Conservation (phyloP, 805 yeast genomes). For the Metschnikowia noctiluminum region DNA sequence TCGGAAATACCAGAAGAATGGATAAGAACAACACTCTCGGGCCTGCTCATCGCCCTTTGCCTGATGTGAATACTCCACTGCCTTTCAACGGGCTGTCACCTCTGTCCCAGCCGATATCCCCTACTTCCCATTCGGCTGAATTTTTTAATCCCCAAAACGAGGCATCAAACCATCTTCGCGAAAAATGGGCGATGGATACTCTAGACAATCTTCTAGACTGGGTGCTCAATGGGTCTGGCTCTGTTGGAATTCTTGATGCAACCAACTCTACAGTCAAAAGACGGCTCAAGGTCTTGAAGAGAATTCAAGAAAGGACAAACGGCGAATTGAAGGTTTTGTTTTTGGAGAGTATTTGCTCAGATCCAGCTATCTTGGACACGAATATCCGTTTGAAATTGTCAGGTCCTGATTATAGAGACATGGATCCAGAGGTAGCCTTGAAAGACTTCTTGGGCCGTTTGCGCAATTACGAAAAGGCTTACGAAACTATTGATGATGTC, state of each 20-base stretch:
- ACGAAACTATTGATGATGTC: slow-evolving; percentile 82
- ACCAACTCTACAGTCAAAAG: slow-evolving; percentile 73
- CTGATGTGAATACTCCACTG: slow-evolving; percentile 40
- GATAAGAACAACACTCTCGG: slow-evolving; percentile 53
- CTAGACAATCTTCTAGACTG: slow-evolving; percentile 79
- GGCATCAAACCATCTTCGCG: slow-evolving; percentile 63
- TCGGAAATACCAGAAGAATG: slow-evolving; percentile 88
- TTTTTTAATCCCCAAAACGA: slow-evolving; percentile 82
- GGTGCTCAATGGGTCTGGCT: slow-evolving; percentile 74
- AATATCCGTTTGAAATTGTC: slow-evolving; percentile 81
- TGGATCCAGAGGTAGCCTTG: slow-evolving; percentile 79
- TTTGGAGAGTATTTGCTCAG: slow-evolving; percentile 84
- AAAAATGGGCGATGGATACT: slow-evolving; percentile 96
- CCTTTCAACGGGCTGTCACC: slow-evolving; percentile 18
- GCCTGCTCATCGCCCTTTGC: slow-evolving; percentile 63
- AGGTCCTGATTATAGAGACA: slow-evolving; percentile 88
- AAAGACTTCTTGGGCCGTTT: slow-evolving; percentile 77
- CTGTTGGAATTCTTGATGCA: slow-evolving; percentile 90
- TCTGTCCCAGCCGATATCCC: slow-evolving; percentile 19
- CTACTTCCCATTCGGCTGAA: slow-evolving; percentile 62
- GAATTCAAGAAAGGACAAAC: slow-evolving; percentile 53
- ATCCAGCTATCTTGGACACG: slow-evolving; percentile 71
- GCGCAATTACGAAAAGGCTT: slow-evolving; percentile 80
- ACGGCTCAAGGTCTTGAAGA: slow-evolving; percentile 53
- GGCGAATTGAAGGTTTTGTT: slow-evolving; percentile 74